Conservation (phyloP, 1,284 basidiomycete genomes). For the Moesziomyces globuligerus region DNA sequence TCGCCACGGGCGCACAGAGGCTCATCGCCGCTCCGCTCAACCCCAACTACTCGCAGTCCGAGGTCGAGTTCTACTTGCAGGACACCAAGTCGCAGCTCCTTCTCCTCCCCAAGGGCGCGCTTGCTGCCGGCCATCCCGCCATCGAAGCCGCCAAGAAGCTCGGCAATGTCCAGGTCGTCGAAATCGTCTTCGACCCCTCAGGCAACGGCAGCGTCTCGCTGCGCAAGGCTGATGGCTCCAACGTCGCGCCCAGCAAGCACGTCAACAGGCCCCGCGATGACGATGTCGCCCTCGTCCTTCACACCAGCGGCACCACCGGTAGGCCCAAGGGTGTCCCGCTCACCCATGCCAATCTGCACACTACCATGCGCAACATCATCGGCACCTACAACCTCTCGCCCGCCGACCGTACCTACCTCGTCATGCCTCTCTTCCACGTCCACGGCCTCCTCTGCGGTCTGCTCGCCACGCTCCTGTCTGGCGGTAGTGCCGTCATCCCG, state of each 20-base stretch:
- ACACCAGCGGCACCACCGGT: constrained; percentile 75
- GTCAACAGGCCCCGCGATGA: constrained; percentile 46
- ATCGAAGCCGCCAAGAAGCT: constrained; percentile 51
- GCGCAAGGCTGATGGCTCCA: constrained; percentile 33
- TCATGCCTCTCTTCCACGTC: constrained; percentile 79
- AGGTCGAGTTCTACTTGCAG: constrained; percentile 68
- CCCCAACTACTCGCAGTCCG: constrained; percentile 68
- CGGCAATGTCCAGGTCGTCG: constrained; percentile 55
- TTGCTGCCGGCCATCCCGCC: constrained; percentile 40
- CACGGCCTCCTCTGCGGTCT: constrained; percentile 76
- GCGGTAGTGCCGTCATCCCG: constrained; percentile 74
- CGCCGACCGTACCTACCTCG: constrained; percentile 70
- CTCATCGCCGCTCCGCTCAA: constrained; percentile 69
- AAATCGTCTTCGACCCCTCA: constrained; percentile 60
- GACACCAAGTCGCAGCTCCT: constrained; percentile 67
- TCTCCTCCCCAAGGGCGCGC: constrained; percentile 60
- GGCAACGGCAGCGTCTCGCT: constrained; percentile 46
- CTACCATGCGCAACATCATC: constrained; percentile 72
- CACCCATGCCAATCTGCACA: constrained; percentile 73
- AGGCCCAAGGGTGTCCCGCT: constrained; percentile 73
- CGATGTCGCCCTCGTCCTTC: constrained; percentile 72
- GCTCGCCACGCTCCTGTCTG: constrained; percentile 73
- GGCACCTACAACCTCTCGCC: constrained; percentile 71
- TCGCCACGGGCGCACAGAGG: constrained; percentile 65
- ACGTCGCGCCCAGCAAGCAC: constrained; percentile 15